Conservation (phyloP, 1,284 basidiomycete genomes). For the Ustilago lituana region DNA sequence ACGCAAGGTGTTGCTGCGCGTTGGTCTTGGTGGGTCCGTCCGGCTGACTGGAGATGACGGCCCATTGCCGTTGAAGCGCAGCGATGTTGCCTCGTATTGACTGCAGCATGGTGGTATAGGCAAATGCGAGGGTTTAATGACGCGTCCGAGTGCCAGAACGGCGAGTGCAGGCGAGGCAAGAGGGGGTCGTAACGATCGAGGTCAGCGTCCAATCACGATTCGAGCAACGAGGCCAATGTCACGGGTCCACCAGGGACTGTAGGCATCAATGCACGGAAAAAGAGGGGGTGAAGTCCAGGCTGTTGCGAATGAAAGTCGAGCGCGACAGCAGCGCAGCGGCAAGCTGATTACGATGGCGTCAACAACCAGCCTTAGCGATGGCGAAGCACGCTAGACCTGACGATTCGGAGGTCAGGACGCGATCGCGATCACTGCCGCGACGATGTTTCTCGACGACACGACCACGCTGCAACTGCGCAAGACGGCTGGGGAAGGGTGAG, state of each 20-base stretch:
- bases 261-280: conserved; percentile 1
- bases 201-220: conserved; percentile 7
- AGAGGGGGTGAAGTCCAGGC: not conserved
- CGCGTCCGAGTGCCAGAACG: not conserved
- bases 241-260: not conserved
- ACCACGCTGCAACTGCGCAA: not conserved
- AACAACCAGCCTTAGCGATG: not conserved
- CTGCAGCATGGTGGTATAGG: conserved; percentile 24
- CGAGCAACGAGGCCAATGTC: not conserved
- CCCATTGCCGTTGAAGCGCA: conserved; percentile 61
- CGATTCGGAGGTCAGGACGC: not conserved
- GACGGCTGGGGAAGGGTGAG: not conserved
- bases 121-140: not conserved
- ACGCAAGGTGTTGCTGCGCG: conserved; percentile 53
- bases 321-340: not conserved
- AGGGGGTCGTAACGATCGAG: not conserved
- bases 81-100: conserved; percentile 55
- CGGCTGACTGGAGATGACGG: conserved; percentile 51
- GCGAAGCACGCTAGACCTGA: not conserved
- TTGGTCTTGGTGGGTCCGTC: conserved; percentile 57
- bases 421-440: too few relatives aligned
- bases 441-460: too few relatives aligned
- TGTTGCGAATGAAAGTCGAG: not conserved
- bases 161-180: not conserved
- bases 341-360: too few relatives aligned